These are phyloP conservation scores for Akanthomyces muscarius DNA, from an alignment of 2,329 filamentous ascomycete genomes.

Conservation along the genomic window DNA sequence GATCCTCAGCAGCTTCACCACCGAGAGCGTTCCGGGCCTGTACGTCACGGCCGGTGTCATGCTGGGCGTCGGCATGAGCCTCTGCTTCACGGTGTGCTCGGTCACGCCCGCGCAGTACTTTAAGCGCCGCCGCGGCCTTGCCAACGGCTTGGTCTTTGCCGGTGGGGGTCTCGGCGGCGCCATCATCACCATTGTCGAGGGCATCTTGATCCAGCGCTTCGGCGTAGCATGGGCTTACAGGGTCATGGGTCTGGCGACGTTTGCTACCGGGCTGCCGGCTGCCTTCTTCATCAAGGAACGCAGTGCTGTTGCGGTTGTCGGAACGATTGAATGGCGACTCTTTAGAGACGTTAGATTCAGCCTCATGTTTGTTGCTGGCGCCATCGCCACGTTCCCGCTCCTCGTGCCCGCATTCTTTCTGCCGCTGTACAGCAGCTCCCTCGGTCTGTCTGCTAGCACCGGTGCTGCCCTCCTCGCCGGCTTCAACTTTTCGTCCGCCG, in stretches of 20 bases:
- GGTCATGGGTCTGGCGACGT: constrained; percentile 16
- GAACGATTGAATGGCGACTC: constrained; percentile 45
- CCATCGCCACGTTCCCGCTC: constrained; percentile 52
- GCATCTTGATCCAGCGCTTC: constrained; percentile 16
- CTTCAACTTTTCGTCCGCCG: constrained; percentile 55
- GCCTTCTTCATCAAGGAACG: constrained; percentile 19
- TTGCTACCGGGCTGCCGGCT: constrained; percentile 17
- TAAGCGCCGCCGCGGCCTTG: constrained; percentile 14
- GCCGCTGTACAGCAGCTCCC: constrained; percentile 47
- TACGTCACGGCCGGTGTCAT: constrained; percentile 17
- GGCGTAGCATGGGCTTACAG: constrained; percentile 20
- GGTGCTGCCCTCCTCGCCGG: constrained; percentile 54
- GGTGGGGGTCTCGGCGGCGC: constrained; percentile 21
- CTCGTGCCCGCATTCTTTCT: constrained; percentile 58
- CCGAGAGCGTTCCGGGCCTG: constrained; percentile 10
- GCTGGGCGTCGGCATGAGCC: constrained; percentile 17
- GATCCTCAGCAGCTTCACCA: constrained; percentile 11
- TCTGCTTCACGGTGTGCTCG: constrained; percentile 19
- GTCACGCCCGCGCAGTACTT: constrained; percentile 20
- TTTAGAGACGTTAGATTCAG: constrained; percentile 48
- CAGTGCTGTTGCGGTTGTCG: constrained; percentile 29
- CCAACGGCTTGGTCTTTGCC: constrained; percentile 20
- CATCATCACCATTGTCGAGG: constrained; percentile 18
- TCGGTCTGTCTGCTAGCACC: constrained; percentile 45
- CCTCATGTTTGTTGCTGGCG: constrained; percentile 48